These are phyloP conservation scores for Colletotrichum sp. DNA, from an alignment of 2,329 filamentous ascomycete genomes.

Conservation along the genomic window DNA sequence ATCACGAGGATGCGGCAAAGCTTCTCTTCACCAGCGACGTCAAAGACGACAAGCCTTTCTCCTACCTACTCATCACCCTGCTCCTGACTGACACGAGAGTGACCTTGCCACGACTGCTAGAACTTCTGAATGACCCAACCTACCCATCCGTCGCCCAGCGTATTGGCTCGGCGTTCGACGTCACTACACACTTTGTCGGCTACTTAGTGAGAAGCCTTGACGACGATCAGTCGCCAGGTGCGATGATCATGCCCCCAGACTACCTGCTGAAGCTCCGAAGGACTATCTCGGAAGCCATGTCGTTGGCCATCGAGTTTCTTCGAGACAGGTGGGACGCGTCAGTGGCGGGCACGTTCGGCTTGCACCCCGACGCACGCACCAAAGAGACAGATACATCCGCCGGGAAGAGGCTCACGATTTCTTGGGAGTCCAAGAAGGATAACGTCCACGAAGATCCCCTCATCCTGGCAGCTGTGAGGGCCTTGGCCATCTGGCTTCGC, in stretches of 20 bases:
- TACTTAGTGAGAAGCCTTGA: conserved; percentile 61
- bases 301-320: conserved; percentile 67
- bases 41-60: conserved; percentile 55
- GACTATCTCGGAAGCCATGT: conserved; percentile 67
- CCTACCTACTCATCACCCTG: conserved; percentile 69
- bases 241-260: conserved; percentile 58
- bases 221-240: conserved; percentile 40
- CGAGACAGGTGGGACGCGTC: conserved; percentile 74
- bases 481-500: conserved; percentile 69
- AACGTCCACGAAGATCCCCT: conserved; percentile 59
- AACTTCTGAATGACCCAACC: conserved; percentile 58
- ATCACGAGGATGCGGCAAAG: conserved; percentile 48
- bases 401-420: conserved; percentile 52
- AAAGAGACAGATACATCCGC: conserved; percentile 46
- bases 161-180: conserved; percentile 65
- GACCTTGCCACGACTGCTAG: conserved; percentile 64
- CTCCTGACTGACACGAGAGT: conserved; percentile 70
- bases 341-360: conserved; percentile 63
- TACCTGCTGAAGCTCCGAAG: conserved; percentile 66
- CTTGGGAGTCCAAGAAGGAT: conserved; percentile 62
- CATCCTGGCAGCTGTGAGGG: conserved; percentile 61
- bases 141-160: conserved; percentile 58
- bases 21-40: conserved; percentile 57
- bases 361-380: conserved; percentile 61
- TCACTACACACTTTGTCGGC: conserved; percentile 65